Evolutionary conservation across 1,284 basidiomycete species (phyloP), one percentile per base, ranked within the genome.

Genomic region (Amanita bisporigera): DNA sequence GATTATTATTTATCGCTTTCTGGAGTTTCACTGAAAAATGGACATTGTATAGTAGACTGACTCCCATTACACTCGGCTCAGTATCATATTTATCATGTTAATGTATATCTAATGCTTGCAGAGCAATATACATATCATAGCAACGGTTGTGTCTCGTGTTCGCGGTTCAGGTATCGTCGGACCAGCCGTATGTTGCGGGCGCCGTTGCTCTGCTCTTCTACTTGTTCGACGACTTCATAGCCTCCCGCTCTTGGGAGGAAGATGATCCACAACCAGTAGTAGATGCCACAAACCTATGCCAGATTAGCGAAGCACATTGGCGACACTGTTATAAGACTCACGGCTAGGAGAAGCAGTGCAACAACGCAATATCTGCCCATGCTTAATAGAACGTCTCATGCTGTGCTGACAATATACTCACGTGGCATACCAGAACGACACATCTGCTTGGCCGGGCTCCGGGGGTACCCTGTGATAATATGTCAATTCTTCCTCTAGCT

Each of bases 201-300:
- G 21, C 78, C 79, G 59, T 77, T 75, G n/a, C 70, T 61, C 21
- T 73, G 72, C 61, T 75, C 76, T 60, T 78, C 75, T 2, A 78
- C 61, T 63, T 77, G 71, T 68, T 79, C 76, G 2, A 78, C 72
- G 14, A 78, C 66, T 50, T 79, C 77, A 43, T 79, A 79, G 1
- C 73, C 73, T 26, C 78, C 75, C n/a, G 72, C 38, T 47, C 65
- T 73, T 33, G 78, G 76, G 10, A 79, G 72, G 7, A 76, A 54
- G 31, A 77, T 68, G n/a, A 78, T 77, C 78, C 79, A 79, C 26
- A 79, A 17, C 72, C 73, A 77, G 59, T 79, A 79, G 60, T 80
- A 80, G 7, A 78, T 38, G 10, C 74, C 78, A 47, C 76, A 78
- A n/a, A 69, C 70, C 79, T 80, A 54, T 43, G n/a, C 54, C 24